Evolutionary conservation across 176 grass and related monocot species (phyloP).

Genomic region (Musa beccarii): DNA sequence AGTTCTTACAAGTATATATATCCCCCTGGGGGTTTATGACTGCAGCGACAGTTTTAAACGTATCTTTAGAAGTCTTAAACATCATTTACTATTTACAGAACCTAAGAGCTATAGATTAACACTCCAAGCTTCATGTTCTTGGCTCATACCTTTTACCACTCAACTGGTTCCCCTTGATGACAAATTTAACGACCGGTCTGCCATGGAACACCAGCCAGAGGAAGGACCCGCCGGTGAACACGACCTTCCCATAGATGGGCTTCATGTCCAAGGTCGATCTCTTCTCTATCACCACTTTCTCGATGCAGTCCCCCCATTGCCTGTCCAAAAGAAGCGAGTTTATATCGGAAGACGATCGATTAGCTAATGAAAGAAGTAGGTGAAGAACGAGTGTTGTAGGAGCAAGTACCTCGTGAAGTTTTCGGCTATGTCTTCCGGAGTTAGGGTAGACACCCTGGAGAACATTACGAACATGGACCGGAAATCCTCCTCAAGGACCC

Average conservation of each 20-base stretch:
- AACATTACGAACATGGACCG: slow-evolving; percentile 62
- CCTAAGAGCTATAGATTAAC: too few species aligned
- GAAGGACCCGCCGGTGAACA: slow-evolving; percentile 24
- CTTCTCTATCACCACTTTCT: slow-evolving; percentile 57
- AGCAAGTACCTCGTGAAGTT: slow-evolving; percentile 46
- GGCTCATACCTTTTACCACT: slow-evolving; percentile 63
- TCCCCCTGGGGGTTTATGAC: too few species aligned
- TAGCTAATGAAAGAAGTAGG: too few species aligned
- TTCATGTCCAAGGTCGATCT: slow-evolving; percentile 9
- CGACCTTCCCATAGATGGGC: slow-evolving; percentile 49
- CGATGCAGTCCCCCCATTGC: slow-evolving; percentile 55
- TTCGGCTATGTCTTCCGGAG: slow-evolving; percentile 35
- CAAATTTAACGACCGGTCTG: slow-evolving; percentile 38
- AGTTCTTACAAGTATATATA: too few species aligned
- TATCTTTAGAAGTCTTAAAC: too few species aligned
- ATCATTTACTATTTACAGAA: too few species aligned
- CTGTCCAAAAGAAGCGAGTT: slow-evolving; percentile 8
- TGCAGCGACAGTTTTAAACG: too few species aligned
- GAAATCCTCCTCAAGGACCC: slow-evolving; percentile 22
- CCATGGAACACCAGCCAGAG: slow-evolving; percentile 34
- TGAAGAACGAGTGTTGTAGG: background rate
- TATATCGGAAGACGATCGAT: too few species aligned
- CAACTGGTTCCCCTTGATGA: slow-evolving; percentile 50
- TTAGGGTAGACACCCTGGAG: slow-evolving; percentile 24
- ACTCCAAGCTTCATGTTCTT: background rate